Evolutionary conservation across 2,329 filamentous ascomycete species (phyloP).

Genomic region (Zymoseptoria pseudotritici): DNA sequence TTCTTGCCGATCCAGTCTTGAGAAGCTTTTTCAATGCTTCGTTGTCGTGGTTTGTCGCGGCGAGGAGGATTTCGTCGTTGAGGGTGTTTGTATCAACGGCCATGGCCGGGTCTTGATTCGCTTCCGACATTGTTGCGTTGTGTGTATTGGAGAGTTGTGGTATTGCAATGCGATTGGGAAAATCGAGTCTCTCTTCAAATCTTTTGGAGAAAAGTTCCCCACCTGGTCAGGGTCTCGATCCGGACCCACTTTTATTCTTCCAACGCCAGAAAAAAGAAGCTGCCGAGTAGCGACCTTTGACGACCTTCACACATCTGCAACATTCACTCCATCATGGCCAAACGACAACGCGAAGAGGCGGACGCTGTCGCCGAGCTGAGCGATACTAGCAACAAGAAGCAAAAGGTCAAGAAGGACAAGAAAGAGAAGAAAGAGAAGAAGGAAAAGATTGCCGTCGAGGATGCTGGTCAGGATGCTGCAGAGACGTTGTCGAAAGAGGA

Average conservation of each 20-base stretch:
- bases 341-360: slow-evolving; percentile 24
- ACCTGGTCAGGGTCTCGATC: too few species aligned
- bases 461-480: slow-evolving; percentile 8
- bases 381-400: slow-evolving; percentile 17
- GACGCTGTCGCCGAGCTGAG: slow-evolving; percentile 11
- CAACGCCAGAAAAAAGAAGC: background rate
- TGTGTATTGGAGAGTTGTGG: background rate
- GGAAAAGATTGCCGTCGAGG: slow-evolving; percentile 4
- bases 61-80: slow-evolving; percentile 56
- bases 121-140: slow-evolving; percentile 4
- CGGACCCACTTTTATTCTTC: too few species aligned
- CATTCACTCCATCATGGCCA: slow-evolving; percentile 17
- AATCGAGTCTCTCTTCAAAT: background rate
- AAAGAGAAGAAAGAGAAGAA: slow-evolving; percentile 18
- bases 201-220: background rate
- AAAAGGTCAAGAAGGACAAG: slow-evolving; percentile 26
- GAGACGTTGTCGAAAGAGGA: slow-evolving; percentile 32
- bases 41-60: slow-evolving; percentile 57
- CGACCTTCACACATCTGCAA: background rate
- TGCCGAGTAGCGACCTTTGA: background rate
- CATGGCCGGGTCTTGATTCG: slow-evolving; percentile 13
- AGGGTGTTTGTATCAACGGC: slow-evolving; percentile 37
- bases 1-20: slow-evolving; percentile 54
- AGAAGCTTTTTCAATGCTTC: slow-evolving; percentile 62
- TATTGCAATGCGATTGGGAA: background rate